A percentile compares a stretch with the other conserved stretches of the same genome.
Evolutionary conservation across 2,329 filamentous ascomycete species (phyloP).

Genomic region (Ceratocystis eucalypticola): DNA sequence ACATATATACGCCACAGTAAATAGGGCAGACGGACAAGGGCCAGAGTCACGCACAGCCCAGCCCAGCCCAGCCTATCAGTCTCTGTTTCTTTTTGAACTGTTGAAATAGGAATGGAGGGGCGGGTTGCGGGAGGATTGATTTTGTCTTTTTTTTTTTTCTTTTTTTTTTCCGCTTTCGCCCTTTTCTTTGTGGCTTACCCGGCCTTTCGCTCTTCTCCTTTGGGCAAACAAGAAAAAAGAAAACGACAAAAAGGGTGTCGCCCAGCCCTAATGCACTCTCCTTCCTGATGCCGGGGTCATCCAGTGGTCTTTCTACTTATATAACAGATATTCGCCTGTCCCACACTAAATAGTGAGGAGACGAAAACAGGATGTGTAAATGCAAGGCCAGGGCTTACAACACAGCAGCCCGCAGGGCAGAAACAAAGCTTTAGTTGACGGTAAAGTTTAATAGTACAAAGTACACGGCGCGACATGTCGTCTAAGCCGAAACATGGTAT

Average conservation of each 20-base stretch:
- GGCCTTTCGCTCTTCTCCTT: neutral
- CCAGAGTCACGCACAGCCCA: neutral
- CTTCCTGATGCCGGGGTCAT: neutral
- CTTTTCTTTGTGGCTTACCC: neutral
- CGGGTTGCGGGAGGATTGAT: slow-evolving; percentile 1
- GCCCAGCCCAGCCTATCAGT: neutral
- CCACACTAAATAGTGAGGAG: neutral
- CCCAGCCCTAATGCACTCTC: slow-evolving; percentile 1
- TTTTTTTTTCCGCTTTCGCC: neutral
- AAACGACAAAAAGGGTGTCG: neutral
- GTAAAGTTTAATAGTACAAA: neutral
- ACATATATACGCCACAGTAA: neutral
- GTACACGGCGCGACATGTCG: slow-evolving; percentile 3
- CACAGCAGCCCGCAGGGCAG: neutral
- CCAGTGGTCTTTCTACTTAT: neutral
- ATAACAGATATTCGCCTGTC: neutral
- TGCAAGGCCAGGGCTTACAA: neutral
- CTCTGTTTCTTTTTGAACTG: neutral
- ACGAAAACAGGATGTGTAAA: neutral
- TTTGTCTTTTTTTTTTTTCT: neutral
- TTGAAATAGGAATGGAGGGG: neutral
- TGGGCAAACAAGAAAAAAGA: neutral
- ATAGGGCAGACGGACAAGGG: neutral
- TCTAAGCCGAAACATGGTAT: neutral
- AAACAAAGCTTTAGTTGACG: neutral